These are phyloP conservation scores for Trametes cubensis DNA, from an alignment of 768 basidiomycete genomes.

Conservation along the genomic window DNA sequence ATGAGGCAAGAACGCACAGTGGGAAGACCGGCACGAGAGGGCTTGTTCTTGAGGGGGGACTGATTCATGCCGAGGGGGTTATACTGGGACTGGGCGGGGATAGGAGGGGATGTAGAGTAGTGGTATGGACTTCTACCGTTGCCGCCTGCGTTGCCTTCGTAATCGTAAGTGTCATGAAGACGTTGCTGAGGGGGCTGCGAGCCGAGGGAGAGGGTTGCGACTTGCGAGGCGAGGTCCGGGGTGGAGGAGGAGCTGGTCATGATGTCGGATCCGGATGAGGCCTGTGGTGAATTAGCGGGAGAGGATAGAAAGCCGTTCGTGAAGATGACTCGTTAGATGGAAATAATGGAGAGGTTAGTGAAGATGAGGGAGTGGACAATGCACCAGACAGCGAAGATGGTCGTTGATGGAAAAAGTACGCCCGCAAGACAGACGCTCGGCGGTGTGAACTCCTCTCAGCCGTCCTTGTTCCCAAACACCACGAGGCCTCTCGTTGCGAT, in stretches of 20 bases:
- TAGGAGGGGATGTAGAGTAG: slow-evolving; percentile 66
- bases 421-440: slow-evolving; percentile 24
- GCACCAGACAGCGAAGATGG: slow-evolving; percentile 33
- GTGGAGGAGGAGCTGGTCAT: slow-evolving; percentile 76
- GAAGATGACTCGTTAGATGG: slow-evolving; percentile 30
- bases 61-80: slow-evolving; percentile 58
- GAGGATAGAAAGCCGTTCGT: slow-evolving; percentile 28
- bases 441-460: slow-evolving; percentile 19
- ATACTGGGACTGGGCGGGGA: slow-evolving; percentile 53
- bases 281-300: slow-evolving; percentile 17
- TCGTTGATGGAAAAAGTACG: slow-evolving; percentile 35
- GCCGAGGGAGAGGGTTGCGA: slow-evolving; percentile 59
- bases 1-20: slow-evolving; percentile 51
- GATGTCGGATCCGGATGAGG: slow-evolving; percentile 35
- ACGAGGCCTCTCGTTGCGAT: slow-evolving; percentile 16
- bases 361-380: slow-evolving; percentile 26
- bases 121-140: slow-evolving; percentile 65
- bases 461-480: slow-evolving; percentile 13
- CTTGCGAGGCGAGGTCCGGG: slow-evolving; percentile 69
- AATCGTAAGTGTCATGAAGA: slow-evolving; percentile 86
- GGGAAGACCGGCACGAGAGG: slow-evolving; percentile 70
- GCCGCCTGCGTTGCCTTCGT: slow-evolving; percentile 59
- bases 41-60: slow-evolving; percentile 77
- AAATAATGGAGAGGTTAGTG: slow-evolving; percentile 24
- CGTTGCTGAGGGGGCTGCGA: slow-evolving; percentile 67